Conservation (phyloP, 495 filamentous ascomycete genomes). For the Neurospora sp. region DNA sequence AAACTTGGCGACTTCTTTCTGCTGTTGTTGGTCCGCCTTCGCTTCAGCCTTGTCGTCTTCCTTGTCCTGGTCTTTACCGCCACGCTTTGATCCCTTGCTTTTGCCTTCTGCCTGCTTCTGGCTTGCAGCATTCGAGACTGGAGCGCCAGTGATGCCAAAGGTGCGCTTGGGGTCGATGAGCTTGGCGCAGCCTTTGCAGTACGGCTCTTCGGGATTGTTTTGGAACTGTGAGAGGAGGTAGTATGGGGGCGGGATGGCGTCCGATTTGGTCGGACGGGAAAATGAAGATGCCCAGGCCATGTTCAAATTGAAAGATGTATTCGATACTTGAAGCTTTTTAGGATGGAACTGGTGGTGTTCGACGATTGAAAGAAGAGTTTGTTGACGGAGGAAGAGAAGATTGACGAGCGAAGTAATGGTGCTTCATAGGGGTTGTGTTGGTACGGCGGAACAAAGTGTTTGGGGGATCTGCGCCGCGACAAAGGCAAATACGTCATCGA, state of each 20-base stretch:
- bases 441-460: not conserved
- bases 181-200: constrained; percentile 33
- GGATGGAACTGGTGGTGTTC: not conserved
- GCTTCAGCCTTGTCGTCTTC: not conserved
- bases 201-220: constrained; percentile 20
- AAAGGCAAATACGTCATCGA: not conserved
- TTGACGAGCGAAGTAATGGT: not conserved
- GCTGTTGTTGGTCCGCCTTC: not conserved
- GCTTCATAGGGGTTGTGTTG: not conserved
- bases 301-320: not conserved
- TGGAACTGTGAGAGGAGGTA: constrained; percentile 25
- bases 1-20: not conserved
- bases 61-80: not conserved
- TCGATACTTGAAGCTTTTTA: not conserved
- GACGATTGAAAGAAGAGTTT: not conserved
- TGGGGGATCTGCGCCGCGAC: not conserved
- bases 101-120: not conserved
- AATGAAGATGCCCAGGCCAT: constrained; percentile 34
- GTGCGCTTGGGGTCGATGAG: constrained; percentile 20
- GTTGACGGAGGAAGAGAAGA: not conserved
- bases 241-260: constrained; percentile 26
- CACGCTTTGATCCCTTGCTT: not conserved
- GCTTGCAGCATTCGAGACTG: not conserved
- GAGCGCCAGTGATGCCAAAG: not conserved
- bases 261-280: constrained; percentile 27